Conservation (phyloP, 768 basidiomycete genomes). For the Termitomyces sp. region DNA sequence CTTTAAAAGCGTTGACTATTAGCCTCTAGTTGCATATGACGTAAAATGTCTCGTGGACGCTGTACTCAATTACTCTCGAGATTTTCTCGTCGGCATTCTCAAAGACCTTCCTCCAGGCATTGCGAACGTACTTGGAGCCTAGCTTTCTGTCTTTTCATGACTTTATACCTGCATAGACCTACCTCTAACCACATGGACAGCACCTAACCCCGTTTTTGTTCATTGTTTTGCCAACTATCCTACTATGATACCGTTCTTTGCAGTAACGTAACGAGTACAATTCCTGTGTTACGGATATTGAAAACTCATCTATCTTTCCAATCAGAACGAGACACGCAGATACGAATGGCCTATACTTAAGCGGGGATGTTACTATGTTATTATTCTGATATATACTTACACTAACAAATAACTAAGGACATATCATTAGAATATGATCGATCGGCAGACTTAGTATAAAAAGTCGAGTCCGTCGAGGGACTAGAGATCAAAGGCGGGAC, state of each 20-base stretch:
- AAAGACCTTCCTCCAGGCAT: slow-evolving; percentile 38
- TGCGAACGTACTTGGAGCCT: slow-evolving; percentile 19
- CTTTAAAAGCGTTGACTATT: background rate
- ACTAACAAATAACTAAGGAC: too few species aligned
- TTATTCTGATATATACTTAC: too few species aligned
- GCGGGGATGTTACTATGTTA: too few species aligned
- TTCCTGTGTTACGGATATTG: background rate
- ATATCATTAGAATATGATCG: too few species aligned
- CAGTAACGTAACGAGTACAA: slow-evolving; percentile 3
- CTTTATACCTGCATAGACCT: slow-evolving; percentile 21
- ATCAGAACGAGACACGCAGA: too few species aligned
- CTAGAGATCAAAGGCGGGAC: too few species aligned
- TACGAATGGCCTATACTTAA: too few species aligned
- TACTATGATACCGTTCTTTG: slow-evolving; percentile 5
- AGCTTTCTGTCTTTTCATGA: slow-evolving; percentile 14
- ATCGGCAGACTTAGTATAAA: too few species aligned
- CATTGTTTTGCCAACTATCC: slow-evolving; percentile 21
- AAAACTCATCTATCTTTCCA: too few species aligned
- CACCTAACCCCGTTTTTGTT: slow-evolving; percentile 14
- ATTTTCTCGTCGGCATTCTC: slow-evolving; percentile 43
- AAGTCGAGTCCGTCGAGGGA: too few species aligned
- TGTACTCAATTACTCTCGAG: slow-evolving; percentile 44
- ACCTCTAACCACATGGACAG: slow-evolving; percentile 19
- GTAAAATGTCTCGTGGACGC: slow-evolving; percentile 59
- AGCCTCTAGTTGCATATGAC: slow-evolving; percentile 46